Base-by-base conservation (phyloP, 1,139 yeast genomes). In the Yamadazyma kanchanaburiensis region DNA sequence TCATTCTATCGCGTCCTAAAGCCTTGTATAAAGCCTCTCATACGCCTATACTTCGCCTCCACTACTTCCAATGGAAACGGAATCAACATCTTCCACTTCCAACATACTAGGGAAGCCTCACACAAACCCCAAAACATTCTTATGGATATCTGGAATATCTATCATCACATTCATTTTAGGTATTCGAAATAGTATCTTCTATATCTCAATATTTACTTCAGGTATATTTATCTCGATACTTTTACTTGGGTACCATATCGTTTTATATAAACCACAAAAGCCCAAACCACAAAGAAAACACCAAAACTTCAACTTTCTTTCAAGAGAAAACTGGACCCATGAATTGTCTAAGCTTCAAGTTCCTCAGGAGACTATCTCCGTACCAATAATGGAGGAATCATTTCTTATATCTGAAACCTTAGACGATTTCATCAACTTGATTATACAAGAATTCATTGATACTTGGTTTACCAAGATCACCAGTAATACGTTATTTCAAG, bases 381-480 rank as follows among this genome's bases (percentile, higher is more conserved):
- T 37, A 46, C 64, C 73, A 1, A 53, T 74, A 3, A 63, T 72
- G 28, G 67, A 73, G 3, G 73, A 72, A 17, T 74, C 80, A 14
- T 68, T 72, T 37, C 48, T 71, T 3, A 62, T 81, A 10, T 75
- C 81, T 3, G 70, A 67, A 27, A 66, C 77, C 0, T 33, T 83
- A 2, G 74, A 75, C 22, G 69, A 64, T 4, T 55, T 87, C 6
- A 55, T 81, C 2, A 64, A 66, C 21, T 53, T 73, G 15, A 60
- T 86, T 1, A 43, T 82, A 2, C 52, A 74, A 9, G 83, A 80
- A 40, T 87, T 83, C 50, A 67, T 88, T 2, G 51, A 58, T 25
- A 51, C 74, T 3, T 88, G 96, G 96, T 85, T 64, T 45, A 39
- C 48, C 3, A 57, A 58, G 11, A 66, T 82, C 6, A 70, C 84